These are phyloP conservation scores for Lophiostoma macrostomum DNA, from an alignment of 495 filamentous ascomycete species.

Conservation along the genomic window DNA sequence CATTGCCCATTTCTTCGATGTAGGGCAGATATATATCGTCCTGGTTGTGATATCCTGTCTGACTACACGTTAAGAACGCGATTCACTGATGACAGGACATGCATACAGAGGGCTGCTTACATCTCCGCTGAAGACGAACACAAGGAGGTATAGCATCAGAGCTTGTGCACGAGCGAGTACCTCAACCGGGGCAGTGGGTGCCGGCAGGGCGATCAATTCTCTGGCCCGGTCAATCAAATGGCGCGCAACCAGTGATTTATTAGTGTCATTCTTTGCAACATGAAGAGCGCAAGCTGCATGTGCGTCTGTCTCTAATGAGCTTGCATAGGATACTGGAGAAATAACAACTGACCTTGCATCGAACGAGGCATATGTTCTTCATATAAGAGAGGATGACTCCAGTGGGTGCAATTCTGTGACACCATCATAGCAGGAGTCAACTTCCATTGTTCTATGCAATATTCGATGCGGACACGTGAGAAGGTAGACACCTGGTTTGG, in stretches of 20 bases:
- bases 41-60: constrained; percentile 1
- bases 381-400: constrained; percentile 51
- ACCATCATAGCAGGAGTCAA: constrained; percentile 49
- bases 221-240: constrained; percentile 43
- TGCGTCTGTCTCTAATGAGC: constrained; percentile 41
- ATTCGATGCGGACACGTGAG: constrained; percentile 44
- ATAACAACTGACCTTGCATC: constrained; percentile 46
- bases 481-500: constrained; percentile 2
- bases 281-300: constrained; percentile 50
- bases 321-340: background rate
- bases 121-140: constrained; percentile 17
- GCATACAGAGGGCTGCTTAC: background rate
- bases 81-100: background rate
- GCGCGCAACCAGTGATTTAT: constrained; percentile 45
- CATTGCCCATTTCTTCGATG: constrained; percentile 1
- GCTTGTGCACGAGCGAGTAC: constrained; percentile 40
- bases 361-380: constrained; percentile 46
- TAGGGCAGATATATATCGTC: background rate
- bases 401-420: constrained; percentile 47
- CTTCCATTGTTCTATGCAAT: constrained; percentile 46
- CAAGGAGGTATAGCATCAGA: constrained; percentile 29
- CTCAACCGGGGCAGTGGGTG: constrained; percentile 36
- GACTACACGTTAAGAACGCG: background rate
- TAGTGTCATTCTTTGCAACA: constrained; percentile 47
- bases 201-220: constrained; percentile 40